Evolutionary conservation across 106 monocot species (phyloP).

Genomic region (Dioscorea alata): DNA sequence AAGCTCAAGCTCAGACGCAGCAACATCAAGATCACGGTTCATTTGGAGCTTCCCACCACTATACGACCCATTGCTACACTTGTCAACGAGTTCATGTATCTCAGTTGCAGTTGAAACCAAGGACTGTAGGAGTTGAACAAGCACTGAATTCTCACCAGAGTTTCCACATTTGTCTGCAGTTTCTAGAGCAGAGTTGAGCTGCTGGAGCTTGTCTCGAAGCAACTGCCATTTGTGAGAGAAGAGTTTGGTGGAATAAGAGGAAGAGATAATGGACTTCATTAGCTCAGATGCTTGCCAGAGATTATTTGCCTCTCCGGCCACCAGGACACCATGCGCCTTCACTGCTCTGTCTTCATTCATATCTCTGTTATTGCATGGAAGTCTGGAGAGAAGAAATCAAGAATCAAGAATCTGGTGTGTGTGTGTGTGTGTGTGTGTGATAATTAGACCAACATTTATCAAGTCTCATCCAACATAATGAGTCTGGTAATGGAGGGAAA

Average conservation of each 20-base stretch:
- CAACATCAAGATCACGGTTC: constrained; percentile 49
- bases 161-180: background rate
- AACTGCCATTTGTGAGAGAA: constrained; percentile 62
- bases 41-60: constrained; percentile 60
- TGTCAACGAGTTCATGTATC: constrained; percentile 17
- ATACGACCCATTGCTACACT: constrained; percentile 27
- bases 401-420: too few species aligned
- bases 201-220: constrained; percentile 39
- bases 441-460: background rate
- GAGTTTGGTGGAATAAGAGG: constrained; percentile 16
- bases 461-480: too few species aligned
- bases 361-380: constrained; percentile 6
- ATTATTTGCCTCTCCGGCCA: background rate
- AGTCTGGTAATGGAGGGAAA: too few species aligned
- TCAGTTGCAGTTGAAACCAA: constrained; percentile 23
- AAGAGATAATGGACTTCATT: constrained; percentile 36
- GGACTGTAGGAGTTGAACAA: constrained; percentile 13
- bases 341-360: background rate
- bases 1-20: constrained; percentile 32
- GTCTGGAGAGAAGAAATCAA: background rate
- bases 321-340: background rate
- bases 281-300: constrained; percentile 12
- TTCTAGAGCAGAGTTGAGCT: constrained; percentile 33
- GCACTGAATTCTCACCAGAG: constrained; percentile 10
- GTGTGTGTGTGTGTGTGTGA: background rate